phyloP scores from a whole-genome alignment of 805 yeast species.

The Henningerozyma blattae region DNA sequence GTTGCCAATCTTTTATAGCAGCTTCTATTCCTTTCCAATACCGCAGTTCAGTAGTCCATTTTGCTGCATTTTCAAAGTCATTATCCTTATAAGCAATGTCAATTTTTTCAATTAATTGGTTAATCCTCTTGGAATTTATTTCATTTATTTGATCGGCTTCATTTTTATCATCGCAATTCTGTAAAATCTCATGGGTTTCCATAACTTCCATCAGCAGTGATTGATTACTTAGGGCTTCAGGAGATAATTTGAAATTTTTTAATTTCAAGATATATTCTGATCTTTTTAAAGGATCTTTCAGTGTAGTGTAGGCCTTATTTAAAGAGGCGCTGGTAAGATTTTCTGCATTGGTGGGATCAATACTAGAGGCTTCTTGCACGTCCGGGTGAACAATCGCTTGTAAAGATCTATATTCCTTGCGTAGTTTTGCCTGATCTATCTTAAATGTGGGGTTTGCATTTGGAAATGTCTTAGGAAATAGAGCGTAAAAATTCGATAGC shows the following conservation, averaged over 20 bases:
- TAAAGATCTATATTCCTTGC: conserved; percentile 62
- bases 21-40: conserved; percentile 74
- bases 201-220: conserved; percentile 61
- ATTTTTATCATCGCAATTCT: conserved; percentile 44
- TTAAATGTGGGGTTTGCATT: conserved; percentile 56
- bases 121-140: conserved; percentile 49
- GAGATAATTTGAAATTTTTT: conserved; percentile 40
- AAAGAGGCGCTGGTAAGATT: conserved; percentile 35
- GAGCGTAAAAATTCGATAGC: conserved; percentile 33
- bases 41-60: conserved; percentile 58
- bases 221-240: conserved; percentile 48
- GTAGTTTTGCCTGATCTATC: conserved; percentile 41
- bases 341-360: conserved; percentile 7
- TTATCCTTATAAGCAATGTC: conserved; percentile 32
- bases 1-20: conserved; percentile 66
- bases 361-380: conserved; percentile 15
- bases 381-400: conserved; percentile 84
- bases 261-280: conserved; percentile 45
- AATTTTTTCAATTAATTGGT: conserved; percentile 32
- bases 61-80: conserved; percentile 49
- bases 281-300: conserved; percentile 59
- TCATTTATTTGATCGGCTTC: conserved; percentile 42
- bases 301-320: conserved; percentile 66
- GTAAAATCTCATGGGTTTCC: conserved; percentile 76
- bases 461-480: conserved; percentile 71